These are phyloP conservation scores for Fusarium nematophilum DNA, from an alignment of 2,329 filamentous ascomycete species.

Conservation along the genomic window DNA sequence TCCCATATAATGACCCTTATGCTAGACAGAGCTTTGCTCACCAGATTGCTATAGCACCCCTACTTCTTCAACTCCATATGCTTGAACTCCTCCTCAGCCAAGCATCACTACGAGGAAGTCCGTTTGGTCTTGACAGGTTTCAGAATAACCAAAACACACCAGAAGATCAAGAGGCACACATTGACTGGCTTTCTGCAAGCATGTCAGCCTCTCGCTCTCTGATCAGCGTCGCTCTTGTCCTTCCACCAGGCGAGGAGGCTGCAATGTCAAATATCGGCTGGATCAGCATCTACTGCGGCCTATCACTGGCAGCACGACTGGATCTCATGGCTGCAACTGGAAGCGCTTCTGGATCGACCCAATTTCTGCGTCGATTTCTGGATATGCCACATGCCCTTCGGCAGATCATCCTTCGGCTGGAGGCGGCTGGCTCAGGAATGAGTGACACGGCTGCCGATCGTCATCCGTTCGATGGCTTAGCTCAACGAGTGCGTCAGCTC, in stretches of 20 bases:
- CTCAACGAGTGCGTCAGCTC: slow-evolving; percentile 20
- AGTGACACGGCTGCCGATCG: slow-evolving; percentile 6
- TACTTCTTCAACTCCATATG: slow-evolving; percentile 44
- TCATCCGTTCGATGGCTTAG: slow-evolving; percentile 40
- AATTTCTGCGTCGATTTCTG: slow-evolving; percentile 40
- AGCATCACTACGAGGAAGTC: slow-evolving; percentile 36
- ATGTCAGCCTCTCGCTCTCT: slow-evolving; percentile 44
- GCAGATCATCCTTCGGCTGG: slow-evolving; percentile 43
- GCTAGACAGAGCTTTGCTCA: not conserved
- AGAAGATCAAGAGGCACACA: slow-evolving; percentile 13
- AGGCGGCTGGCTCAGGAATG: slow-evolving; percentile 23
- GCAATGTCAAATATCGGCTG: slow-evolving; percentile 47
- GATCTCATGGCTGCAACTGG: slow-evolving; percentile 42
- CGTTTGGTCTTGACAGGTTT: slow-evolving; percentile 43
- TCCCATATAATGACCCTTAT: fast-evolving
- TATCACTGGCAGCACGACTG: slow-evolving; percentile 44
- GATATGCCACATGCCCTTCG: slow-evolving; percentile 44
- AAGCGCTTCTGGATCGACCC: slow-evolving; percentile 28
- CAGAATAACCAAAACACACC: slow-evolving; percentile 8
- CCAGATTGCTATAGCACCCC: slow-evolving; percentile 18
- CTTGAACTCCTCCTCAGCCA: slow-evolving; percentile 46
- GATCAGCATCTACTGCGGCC: slow-evolving; percentile 46
- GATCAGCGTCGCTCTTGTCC: slow-evolving; percentile 34
- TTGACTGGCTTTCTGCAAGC: slow-evolving; percentile 45
- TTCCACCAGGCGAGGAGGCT: slow-evolving; percentile 41